phyloP scores from a whole-genome alignment of 73 alveolate species.

The Paramecium tetraurelia region DNA sequence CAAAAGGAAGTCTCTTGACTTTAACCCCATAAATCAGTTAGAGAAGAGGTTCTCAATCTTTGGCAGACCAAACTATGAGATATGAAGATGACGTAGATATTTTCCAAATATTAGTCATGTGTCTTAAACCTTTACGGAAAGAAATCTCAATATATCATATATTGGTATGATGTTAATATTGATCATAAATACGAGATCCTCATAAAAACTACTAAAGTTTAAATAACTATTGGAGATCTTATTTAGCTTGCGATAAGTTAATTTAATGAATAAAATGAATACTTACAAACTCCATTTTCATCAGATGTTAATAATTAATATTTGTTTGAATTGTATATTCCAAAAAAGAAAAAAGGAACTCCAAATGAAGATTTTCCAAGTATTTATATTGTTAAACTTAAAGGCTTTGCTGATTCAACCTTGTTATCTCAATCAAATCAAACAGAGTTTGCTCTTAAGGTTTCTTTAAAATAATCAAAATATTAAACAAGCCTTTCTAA shows the following conservation, averaged over 20 bases:
- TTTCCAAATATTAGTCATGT: neutral
- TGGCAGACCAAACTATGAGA: neutral
- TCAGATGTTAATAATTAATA: neutral
- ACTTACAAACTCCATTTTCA: neutral
- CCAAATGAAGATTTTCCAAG: conserved; percentile 39
- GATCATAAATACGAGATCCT: neutral
- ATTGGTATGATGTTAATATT: neutral
- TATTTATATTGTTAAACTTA: neutral
- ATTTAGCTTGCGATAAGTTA: neutral
- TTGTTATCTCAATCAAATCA: neutral
- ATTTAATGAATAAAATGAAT: neutral
- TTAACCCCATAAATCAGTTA: neutral
- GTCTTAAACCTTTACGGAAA: neutral
- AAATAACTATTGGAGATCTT: neutral
- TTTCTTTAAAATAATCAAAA: neutral
- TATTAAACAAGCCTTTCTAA: neutral
- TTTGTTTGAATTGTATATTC: neutral
- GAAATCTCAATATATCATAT: neutral
- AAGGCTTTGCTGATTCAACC: neutral
- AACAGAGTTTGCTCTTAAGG: neutral
- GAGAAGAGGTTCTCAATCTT: neutral
- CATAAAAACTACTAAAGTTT: neutral
- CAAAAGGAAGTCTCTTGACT: neutral
- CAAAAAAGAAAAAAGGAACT: conserved; percentile 23
- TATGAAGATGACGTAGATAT: neutral